Evolutionary conservation across 2,329 filamentous ascomycete genomes (phyloP).

Genomic region (Sarocladium brachiariae): DNA sequence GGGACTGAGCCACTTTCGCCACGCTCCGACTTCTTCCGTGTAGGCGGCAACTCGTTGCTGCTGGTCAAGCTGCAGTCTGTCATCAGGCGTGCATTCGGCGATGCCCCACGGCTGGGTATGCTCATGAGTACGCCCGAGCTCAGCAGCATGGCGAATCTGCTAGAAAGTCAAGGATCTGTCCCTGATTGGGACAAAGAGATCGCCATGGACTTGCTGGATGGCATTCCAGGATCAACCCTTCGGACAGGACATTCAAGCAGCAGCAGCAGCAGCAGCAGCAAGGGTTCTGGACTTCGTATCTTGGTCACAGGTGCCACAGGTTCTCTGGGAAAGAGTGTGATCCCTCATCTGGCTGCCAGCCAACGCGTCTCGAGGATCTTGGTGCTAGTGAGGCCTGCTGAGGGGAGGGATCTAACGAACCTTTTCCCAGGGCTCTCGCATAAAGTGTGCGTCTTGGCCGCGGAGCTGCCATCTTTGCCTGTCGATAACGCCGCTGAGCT

Average conservation of each 20-base stretch:
- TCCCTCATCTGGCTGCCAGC: no score
- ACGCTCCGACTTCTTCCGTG: slow-evolving; percentile 6
- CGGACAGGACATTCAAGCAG: no score
- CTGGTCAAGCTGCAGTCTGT: slow-evolving; percentile 3
- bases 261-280: background rate
- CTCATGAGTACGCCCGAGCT: slow-evolving; percentile 1
- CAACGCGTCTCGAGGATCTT: no score
- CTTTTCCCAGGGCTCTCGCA: no score
- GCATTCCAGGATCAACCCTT: background rate
- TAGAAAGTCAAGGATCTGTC: background rate
- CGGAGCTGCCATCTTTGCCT: background rate
- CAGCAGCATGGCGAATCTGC: background rate
- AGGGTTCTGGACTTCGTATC: no score
- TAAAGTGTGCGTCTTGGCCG: no score
- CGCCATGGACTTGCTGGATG: background rate
- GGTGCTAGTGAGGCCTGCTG: no score
- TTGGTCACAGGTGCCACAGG: no score
- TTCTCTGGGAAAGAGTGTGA: no score
- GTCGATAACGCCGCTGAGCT: background rate
- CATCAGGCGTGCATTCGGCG: background rate
- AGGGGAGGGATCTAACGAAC: no score
- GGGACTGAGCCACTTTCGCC: background rate
- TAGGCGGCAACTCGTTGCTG: slow-evolving; percentile 8
- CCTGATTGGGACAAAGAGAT: slow-evolving; percentile 1
- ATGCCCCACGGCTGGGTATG: background rate